A percentile compares a stretch with the other conserved stretches of the same genome.
Evolutionary conservation across 2,329 filamentous ascomycete species (phyloP).

Genomic region (Xylaria sp.): DNA sequence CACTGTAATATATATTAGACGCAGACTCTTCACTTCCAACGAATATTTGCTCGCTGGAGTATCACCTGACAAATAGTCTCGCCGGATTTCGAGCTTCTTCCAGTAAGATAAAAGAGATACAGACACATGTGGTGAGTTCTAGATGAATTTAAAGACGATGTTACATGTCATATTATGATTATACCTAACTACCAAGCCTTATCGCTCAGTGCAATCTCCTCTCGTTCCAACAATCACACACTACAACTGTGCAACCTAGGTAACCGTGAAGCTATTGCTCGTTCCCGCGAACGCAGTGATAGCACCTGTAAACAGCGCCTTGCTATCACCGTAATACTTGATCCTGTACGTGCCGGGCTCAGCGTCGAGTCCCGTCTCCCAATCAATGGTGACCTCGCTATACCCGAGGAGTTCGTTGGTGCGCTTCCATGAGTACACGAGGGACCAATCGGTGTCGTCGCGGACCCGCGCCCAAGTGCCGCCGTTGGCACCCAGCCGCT

Average conservation of each 20-base stretch:
- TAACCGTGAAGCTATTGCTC: conserved; percentile 59
- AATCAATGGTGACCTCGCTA: conserved; percentile 79
- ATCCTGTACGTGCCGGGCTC: conserved; percentile 75
- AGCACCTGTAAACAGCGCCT: conserved; percentile 62
- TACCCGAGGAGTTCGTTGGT: conserved; percentile 45
- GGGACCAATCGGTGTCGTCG: conserved; percentile 81
- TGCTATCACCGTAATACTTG: conserved; percentile 84
- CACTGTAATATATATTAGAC: not conserved
- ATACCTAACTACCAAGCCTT: not conserved
- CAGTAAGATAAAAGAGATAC: no score
- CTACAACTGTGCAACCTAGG: conserved; percentile 17
- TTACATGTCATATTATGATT: conserved; percentile 9
- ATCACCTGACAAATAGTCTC: not conserved
- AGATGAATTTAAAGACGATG: not conserved
- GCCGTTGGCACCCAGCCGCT: conserved; percentile 57
- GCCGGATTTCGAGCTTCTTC: not conserved
- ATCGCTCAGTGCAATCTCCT: not conserved
- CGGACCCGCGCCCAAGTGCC: conserved; percentile 68
- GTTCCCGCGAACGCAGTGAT: conserved; percentile 74
- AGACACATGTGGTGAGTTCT: no score
- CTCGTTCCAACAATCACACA: not conserved
- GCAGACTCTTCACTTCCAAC: not conserved
- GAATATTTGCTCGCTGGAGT: not conserved
- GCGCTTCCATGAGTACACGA: conserved; percentile 81
- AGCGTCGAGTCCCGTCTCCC: conserved; percentile 73